A percentile compares a stretch with the other conserved stretches of the same genome.
phyloP scores from a whole-genome alignment of 306 rosid genomes.

The Hippophae rhamnoides region DNA sequence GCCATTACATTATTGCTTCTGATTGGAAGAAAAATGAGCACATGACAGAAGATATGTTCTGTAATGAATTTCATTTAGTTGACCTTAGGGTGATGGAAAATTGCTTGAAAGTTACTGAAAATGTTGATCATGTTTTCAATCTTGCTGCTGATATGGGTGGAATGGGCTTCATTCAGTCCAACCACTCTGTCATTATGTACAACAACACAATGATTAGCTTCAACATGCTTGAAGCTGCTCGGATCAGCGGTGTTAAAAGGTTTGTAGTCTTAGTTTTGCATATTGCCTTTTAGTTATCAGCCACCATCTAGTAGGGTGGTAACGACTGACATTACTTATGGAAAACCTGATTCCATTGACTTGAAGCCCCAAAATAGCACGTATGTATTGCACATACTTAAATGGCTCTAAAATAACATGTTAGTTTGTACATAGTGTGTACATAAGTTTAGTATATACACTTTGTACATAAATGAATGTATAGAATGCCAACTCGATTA shows the following conservation, averaged over 20 bases:
- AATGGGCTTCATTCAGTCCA: conserved; percentile 98
- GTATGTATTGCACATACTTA: too few relatives aligned
- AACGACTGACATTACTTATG: too few relatives aligned
- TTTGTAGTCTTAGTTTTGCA: conserved; percentile 18
- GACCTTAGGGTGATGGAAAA: conserved; percentile 98
- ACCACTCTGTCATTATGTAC: conserved; percentile 93
- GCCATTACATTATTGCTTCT: conserved; percentile 90
- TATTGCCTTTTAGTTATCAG: too few relatives aligned
- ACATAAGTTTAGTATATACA: too few relatives aligned
- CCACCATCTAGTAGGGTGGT: too few relatives aligned
- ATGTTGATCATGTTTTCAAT: conserved; percentile 87
- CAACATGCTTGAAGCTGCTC: conserved; percentile 87
- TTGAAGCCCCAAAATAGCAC: too few relatives aligned
- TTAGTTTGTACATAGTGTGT: too few relatives aligned
- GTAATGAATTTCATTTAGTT: conserved; percentile 88
- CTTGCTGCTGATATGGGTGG: conserved; percentile 99
- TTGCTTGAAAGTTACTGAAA: conserved; percentile 73
- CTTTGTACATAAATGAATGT: too few relatives aligned
- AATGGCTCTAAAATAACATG: too few relatives aligned
- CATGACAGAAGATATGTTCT: conserved; percentile 95
- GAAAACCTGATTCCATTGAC: too few relatives aligned
- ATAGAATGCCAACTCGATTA: too few relatives aligned
- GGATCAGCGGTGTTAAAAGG: conserved; percentile 89
- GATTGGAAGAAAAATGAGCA: conserved; percentile 99
- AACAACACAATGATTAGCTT: conserved; percentile 98